Evolutionary conservation across 805 yeast genomes (phyloP), one percentile per base, ranked within the genome.

Genomic region (Jamesozyma piceae): DNA sequence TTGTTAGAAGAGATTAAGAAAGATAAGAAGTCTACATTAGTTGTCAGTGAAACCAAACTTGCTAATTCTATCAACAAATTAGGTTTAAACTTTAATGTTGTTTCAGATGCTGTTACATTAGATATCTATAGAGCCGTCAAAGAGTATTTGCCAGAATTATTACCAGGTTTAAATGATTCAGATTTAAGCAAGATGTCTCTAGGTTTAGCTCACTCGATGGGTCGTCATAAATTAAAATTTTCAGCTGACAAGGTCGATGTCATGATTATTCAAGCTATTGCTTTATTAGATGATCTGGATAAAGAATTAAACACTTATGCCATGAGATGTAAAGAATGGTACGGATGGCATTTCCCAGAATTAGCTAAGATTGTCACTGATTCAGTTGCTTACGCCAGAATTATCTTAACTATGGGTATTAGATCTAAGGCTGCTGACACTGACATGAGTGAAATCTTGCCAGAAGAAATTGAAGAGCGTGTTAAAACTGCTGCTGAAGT

Each of bases 301-400:
- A 90, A 90, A 71, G 98, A 90, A 68, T 77, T 90, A 57, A 90
- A 90, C 72, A 92, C 97, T 41, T 90, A 89, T 59, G 95, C 97
- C 53, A 90, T 90, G 98, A 81, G 98, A 73, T 79, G 90, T 71
- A 92, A 90, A 72, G 98, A 90, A 72, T 90, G 98, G 98, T 90
- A 90, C 71, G 97, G 98, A 53, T 90, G 98, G 98, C 98, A 90
- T 69, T 90, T 90, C 81, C 98, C 98, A 31, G 98, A 90, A 69
- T 78, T 90, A 78, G 96, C 97, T 58, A 92, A 92, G 76, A 87
- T 90, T 65, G 83, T 92, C 56, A 80, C 82, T 53, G 98, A 90
- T 69, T 89, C 95, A 52, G 90, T 86, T 57, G 97, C 97, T 37
- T 90, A 80, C 67, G 97, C 97, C 48, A 82, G 94, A 72, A 84